Percentiles rank a stretch among this genome's conserved stretches.
Conservation (phyloP, 1,284 basidiomycete species). For the Takashimella koratensis region DNA sequence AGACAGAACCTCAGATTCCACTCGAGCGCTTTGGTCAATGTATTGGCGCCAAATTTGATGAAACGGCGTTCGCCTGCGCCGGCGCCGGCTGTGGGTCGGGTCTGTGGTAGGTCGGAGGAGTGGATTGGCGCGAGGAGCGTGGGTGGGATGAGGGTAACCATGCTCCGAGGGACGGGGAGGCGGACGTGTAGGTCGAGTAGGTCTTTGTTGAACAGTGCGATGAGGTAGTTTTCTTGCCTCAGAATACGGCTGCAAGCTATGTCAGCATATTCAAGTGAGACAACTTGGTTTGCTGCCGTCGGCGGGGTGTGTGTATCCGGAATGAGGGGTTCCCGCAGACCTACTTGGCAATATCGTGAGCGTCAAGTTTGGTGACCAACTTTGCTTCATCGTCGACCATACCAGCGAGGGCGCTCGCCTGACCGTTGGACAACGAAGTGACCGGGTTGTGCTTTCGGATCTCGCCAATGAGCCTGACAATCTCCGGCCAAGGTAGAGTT, state of each 20-base stretch:
- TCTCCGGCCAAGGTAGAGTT: constrained; percentile 93
- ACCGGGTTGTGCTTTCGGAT: constrained; percentile 88
- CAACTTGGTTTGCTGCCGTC: no score
- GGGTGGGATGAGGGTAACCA: constrained; percentile 34
- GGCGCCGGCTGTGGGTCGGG: background rate
- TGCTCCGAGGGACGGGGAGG: constrained; percentile 61
- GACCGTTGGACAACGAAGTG: constrained; percentile 63
- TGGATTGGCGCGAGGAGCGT: constrained; percentile 24
- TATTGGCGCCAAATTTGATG: constrained; percentile 44
- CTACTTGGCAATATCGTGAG: constrained; percentile 67
- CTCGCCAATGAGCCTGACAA: constrained; percentile 80
- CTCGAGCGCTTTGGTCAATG: constrained; percentile 81
- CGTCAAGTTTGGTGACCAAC: constrained; percentile 71
- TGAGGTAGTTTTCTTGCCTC: constrained; percentile 96
- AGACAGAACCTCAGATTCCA: constrained; percentile 96
- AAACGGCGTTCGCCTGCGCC: constrained; percentile 22
- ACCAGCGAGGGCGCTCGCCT: constrained; percentile 46
- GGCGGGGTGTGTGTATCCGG: no score
- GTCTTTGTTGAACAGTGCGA: constrained; percentile 96
- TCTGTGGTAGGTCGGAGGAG: constrained; percentile 20
- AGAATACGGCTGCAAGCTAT: constrained; percentile 65
- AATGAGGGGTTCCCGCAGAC: constrained; percentile 4
- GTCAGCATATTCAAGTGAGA: background rate
- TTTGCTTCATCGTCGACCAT: constrained; percentile 28
- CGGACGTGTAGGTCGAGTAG: constrained; percentile 75